These are phyloP conservation scores for Micractinium sp. DNA, from an alignment of 139 green algal species.

Conservation along the genomic window DNA sequence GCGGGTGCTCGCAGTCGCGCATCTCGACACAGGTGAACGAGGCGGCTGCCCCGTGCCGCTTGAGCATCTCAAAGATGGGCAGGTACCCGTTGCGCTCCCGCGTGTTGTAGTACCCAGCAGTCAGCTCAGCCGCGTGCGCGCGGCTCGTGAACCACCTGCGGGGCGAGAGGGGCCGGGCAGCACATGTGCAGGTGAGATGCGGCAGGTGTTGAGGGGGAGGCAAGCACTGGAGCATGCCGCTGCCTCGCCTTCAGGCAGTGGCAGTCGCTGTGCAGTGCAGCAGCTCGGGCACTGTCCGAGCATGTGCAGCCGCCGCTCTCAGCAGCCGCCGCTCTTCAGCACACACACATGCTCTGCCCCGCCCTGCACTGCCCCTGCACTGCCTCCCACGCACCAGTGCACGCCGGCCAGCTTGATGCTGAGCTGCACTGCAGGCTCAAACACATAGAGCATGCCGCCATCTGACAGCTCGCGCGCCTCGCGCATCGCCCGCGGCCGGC, in stretches of 20 bases:
- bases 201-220: no score
- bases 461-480: constrained; percentile 48
- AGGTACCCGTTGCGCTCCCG: constrained; percentile 88
- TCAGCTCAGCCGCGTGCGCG: constrained; percentile 96
- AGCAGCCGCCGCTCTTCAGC: not conserved
- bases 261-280: no score
- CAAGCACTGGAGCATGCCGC: no score
- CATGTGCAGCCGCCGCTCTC: not conserved
- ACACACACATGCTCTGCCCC: not conserved
- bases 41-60: constrained; percentile 71
- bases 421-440: constrained; percentile 65
- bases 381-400: constrained; percentile 89
- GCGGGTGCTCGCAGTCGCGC: constrained; percentile 97
- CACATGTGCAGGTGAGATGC: no score
- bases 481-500: constrained; percentile 67
- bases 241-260: no score
- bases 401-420: constrained; percentile 95
- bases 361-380: no score
- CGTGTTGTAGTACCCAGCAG: constrained; percentile 99
- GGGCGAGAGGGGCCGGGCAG: not conserved
- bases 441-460: constrained; percentile 43
- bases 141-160: constrained; percentile 92
- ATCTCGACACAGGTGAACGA: constrained; percentile 99
- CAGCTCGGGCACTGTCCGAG: no score
- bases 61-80: constrained; percentile 69